Conservation (phyloP, 768 basidiomycete species). For the Suillus hirtellus region DNA sequence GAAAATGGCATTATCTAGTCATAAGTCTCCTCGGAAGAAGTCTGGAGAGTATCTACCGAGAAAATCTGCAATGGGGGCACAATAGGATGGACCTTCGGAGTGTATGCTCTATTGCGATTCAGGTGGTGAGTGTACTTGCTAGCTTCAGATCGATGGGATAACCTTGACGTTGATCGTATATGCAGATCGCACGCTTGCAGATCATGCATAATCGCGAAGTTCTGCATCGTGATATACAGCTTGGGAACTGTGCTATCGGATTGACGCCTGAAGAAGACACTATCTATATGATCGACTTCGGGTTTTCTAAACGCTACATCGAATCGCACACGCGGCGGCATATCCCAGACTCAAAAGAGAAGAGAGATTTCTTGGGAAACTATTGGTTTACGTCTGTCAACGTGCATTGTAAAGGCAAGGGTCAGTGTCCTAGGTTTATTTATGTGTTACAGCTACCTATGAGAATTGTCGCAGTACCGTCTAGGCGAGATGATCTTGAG, state of each 20-base stretch:
- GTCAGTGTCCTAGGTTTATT: constrained; percentile 37
- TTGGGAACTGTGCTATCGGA: constrained; percentile 75
- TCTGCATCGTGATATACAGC: constrained; percentile 76
- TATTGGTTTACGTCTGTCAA: constrained; percentile 83
- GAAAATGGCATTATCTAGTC: constrained; percentile 70
- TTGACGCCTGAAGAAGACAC: constrained; percentile 54
- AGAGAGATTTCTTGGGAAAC: constrained; percentile 79
- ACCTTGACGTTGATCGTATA: constrained; percentile 14
- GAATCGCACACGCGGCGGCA: constrained; percentile 66
- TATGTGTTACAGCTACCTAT: constrained; percentile 20
- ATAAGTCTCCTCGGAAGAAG: constrained; percentile 75
- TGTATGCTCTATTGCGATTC: constrained; percentile 74
- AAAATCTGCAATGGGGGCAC: constrained; percentile 41
- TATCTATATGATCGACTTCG: constrained; percentile 86
- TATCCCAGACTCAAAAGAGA: constrained; percentile 65
- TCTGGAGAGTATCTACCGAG: constrained; percentile 61
- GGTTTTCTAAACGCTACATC: constrained; percentile 78
- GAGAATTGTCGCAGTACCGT: constrained; percentile 54
- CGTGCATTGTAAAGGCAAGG: constrained; percentile 77
- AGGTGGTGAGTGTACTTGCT: constrained; percentile 57
- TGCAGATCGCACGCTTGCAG: constrained; percentile 68
- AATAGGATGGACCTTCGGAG: constrained; percentile 67
- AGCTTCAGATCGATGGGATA: background rate
- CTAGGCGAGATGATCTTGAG: constrained; percentile 78
- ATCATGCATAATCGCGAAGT: constrained; percentile 76